Conservation (phyloP, 441 rosid species). For the Capsella rubella region DNA sequence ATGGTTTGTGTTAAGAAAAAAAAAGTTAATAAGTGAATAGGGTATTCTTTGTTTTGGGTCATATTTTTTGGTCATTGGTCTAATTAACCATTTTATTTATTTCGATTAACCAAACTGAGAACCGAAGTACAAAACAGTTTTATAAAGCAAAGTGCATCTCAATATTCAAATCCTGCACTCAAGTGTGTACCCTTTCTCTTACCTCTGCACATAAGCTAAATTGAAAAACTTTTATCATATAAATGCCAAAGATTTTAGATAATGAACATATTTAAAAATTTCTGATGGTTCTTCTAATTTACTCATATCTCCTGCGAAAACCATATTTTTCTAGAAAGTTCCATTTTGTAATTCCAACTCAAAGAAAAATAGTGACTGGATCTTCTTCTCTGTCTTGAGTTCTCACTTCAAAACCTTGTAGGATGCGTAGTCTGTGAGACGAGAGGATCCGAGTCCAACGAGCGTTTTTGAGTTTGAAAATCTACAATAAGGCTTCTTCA, state of each 20-base stretch:
- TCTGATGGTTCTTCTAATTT: constrained; percentile 21
- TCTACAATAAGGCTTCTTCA: constrained; percentile 38
- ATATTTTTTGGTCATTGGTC: neutral
- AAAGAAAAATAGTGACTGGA: constrained; percentile 12
- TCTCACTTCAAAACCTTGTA: constrained; percentile 36
- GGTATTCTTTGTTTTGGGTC: too few relatives aligned
- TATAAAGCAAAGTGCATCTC: neutral
- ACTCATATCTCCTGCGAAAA: constrained; percentile 21
- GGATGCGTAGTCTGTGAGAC: constrained; percentile 9
- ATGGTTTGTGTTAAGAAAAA: too few relatives aligned
- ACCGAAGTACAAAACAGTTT: neutral
- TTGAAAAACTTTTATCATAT: constrained; percentile 6
- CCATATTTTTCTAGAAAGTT: constrained; percentile 25
- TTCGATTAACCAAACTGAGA: neutral
- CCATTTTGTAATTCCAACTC: constrained; percentile 32
- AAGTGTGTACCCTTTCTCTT: constrained; percentile 16
- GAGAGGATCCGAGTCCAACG: constrained; percentile 24
- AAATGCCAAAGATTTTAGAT: constrained; percentile 27
- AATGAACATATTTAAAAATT: constrained; percentile 12
- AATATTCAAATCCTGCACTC: constrained; percentile 12
- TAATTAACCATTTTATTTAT: neutral
- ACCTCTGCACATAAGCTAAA: constrained; percentile 31
- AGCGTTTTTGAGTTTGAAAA: constrained; percentile 17
- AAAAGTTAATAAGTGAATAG: too few relatives aligned
- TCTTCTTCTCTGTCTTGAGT: constrained; percentile 28